Evolutionary conservation across 2,329 filamentous ascomycete genomes (phyloP).

Genomic region (Alternaria incomplexa): DNA sequence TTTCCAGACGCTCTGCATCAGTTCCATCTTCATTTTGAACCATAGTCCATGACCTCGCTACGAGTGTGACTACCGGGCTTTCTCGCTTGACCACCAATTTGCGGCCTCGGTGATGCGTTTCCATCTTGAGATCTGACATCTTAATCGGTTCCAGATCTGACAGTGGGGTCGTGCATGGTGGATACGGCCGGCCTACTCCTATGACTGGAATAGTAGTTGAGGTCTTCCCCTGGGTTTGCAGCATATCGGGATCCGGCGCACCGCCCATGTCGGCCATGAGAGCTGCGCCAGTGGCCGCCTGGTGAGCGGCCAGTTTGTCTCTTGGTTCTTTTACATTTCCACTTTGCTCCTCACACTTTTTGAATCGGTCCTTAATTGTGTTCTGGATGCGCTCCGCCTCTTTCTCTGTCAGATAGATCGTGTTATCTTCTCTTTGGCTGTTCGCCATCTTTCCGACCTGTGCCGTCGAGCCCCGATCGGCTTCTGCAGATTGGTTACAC

Average conservation of each 20-base stretch:
- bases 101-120: slow-evolving; percentile 50
- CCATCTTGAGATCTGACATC: slow-evolving; percentile 46
- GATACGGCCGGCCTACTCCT: slow-evolving; percentile 31
- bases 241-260: slow-evolving; percentile 28
- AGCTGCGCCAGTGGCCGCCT: slow-evolving; percentile 37
- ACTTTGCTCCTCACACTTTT: slow-evolving; percentile 22
- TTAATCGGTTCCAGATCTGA: slow-evolving; percentile 30
- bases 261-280: slow-evolving; percentile 41
- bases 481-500: background rate
- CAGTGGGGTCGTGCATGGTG: slow-evolving; percentile 24
- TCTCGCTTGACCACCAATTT: slow-evolving; percentile 45
- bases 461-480: too few relatives aligned
- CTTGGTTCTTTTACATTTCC: slow-evolving; percentile 24
- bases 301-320: slow-evolving; percentile 29
- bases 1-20: slow-evolving; percentile 41
- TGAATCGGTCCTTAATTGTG: slow-evolving; percentile 26
- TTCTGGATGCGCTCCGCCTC: slow-evolving; percentile 33
- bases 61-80: slow-evolving; percentile 39
- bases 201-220: slow-evolving; percentile 29
- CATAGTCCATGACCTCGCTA: slow-evolving; percentile 42
- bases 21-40: slow-evolving; percentile 46
- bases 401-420: slow-evolving; percentile 36
- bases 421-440: slow-evolving; percentile 24
- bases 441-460: slow-evolving; percentile 4
- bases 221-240: slow-evolving; percentile 20